phyloP scores from a whole-genome alignment of 345 rosid genomes.

The Adansonia digitata region DNA sequence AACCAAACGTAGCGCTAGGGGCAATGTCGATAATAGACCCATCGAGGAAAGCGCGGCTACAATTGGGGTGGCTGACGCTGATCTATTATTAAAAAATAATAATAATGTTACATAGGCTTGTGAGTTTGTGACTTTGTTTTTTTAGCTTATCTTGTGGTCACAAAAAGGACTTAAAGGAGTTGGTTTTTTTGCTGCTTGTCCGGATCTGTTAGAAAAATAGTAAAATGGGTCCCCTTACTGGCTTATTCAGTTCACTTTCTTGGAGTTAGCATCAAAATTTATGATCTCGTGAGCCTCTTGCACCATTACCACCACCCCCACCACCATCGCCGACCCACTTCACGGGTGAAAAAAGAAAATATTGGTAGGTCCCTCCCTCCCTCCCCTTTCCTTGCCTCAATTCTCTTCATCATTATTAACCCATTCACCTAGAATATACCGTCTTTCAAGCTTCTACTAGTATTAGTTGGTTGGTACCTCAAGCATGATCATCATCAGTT shows the following conservation, averaged over 20 bases:
- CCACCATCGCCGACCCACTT: conserved; percentile 48
- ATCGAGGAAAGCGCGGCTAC: background rate
- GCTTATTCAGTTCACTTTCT: background rate
- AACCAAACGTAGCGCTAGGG: background rate
- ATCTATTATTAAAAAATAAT: background rate
- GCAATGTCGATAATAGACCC: background rate
- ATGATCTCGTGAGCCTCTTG: conserved; percentile 33
- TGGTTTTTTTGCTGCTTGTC: conserved; percentile 16
- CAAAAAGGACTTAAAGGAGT: background rate
- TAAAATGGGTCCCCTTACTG: conserved; percentile 17
- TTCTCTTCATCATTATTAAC: background rate
- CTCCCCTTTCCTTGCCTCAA: background rate
- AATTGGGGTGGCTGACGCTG: background rate
- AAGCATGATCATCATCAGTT: background rate
- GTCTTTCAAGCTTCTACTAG: background rate
- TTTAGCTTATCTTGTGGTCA: background rate
- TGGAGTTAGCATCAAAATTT: conserved; percentile 2
- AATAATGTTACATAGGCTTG: background rate
- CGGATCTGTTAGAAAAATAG: conserved; percentile 12
- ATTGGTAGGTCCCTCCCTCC: background rate
- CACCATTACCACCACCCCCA: conserved; percentile 3
- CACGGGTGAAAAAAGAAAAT: conserved; percentile 25
- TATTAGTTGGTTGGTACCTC: background rate
- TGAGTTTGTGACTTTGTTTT: background rate
- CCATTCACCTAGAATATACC: background rate